These are phyloP conservation scores for Aristolochia contorta DNA, from an alignment of 164 flowering plant genomes.

Conservation along the genomic window DNA sequence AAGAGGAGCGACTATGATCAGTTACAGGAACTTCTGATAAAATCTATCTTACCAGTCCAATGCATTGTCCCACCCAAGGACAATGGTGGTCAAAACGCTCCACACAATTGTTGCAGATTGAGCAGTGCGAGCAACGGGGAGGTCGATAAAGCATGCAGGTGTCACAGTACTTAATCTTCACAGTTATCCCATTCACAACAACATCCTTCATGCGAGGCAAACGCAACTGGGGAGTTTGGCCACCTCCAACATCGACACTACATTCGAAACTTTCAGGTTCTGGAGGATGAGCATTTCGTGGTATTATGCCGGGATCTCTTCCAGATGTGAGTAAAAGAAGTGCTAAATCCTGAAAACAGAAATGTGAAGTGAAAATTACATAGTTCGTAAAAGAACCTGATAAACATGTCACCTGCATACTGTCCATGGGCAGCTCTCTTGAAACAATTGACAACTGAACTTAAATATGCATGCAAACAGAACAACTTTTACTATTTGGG, in stretches of 20 bases:
- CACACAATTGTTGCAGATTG: constrained; percentile 88
- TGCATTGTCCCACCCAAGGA: constrained; percentile 99
- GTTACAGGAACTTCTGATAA: no score
- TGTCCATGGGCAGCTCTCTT: no score
- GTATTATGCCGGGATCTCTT: constrained; percentile 97
- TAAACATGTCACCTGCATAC: no score
- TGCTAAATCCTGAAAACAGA: constrained; percentile 45
- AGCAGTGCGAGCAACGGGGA: constrained; percentile 96
- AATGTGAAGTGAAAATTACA: no score
- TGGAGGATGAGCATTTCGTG: constrained; percentile 93
- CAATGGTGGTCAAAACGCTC: constrained; percentile 95
- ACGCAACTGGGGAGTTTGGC: constrained; percentile 77
- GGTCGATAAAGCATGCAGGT: constrained; percentile 98
- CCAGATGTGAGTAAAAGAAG: constrained; percentile 90
- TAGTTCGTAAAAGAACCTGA: no score
- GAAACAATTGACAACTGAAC: no score
- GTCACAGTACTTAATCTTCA: constrained; percentile 90
- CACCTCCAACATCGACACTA: constrained; percentile 44
- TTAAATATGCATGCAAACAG: no score
- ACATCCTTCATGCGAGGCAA: constrained; percentile 83
- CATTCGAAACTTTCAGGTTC: constrained; percentile 84
- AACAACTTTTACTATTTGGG: no score
- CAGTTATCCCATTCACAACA: constrained; percentile 61
- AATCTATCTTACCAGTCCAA: constrained; percentile 71
- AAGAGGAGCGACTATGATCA: no score